Conservation (phyloP, 345 rosid genomes). For the Adansonia digitata region DNA sequence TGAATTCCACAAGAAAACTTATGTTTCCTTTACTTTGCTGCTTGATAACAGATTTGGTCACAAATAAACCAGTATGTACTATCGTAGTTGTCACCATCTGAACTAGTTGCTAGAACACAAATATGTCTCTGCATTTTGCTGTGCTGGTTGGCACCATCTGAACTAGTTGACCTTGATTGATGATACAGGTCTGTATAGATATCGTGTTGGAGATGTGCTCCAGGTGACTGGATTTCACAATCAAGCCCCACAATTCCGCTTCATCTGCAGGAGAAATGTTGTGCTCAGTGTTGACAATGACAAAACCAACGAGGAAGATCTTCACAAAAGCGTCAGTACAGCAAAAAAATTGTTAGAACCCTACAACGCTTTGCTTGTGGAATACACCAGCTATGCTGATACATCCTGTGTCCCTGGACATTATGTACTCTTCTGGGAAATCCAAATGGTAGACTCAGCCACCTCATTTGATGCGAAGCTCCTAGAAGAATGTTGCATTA, state of each 20-base stretch:
- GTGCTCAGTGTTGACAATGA: background rate
- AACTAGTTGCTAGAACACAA: background rate
- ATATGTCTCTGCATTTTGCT: background rate
- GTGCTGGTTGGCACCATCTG: background rate
- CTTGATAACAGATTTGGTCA: background rate
- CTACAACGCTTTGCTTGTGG: conserved; percentile 42
- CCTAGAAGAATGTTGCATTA: conserved; percentile 51
- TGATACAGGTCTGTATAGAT: background rate
- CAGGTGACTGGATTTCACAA: conserved; percentile 55
- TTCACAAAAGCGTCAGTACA: conserved; percentile 31
- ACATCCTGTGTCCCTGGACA: conserved; percentile 57
- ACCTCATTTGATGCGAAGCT: conserved; percentile 23
- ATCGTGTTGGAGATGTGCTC: background rate
- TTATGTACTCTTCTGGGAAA: conserved; percentile 62
- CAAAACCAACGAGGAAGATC: conserved; percentile 3
- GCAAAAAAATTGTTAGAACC: conserved; percentile 54
- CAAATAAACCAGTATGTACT: background rate
- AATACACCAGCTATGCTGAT: conserved; percentile 59
- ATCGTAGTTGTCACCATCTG: no score
- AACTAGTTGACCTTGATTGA: background rate
- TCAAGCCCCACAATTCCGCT: conserved; percentile 56
- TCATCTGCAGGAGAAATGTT: conserved; percentile 41
- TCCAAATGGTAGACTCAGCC: conserved; percentile 17
- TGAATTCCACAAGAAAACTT: background rate
- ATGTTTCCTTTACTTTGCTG: background rate